Base-by-base conservation (phyloP, 1,139 yeast species). In the Taiozyma onychis region DNA sequence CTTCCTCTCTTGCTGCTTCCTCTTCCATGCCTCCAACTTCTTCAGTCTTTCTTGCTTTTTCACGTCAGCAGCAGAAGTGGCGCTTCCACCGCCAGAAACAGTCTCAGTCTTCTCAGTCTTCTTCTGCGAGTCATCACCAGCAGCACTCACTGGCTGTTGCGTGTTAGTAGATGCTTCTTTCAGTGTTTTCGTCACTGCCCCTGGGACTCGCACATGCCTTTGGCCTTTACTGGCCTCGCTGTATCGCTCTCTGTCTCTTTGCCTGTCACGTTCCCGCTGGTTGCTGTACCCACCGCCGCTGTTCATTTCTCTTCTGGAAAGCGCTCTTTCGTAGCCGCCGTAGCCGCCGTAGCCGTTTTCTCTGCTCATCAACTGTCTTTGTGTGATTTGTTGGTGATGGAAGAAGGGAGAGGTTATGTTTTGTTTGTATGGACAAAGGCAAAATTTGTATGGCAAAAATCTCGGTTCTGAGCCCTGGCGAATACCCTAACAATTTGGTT, bases 11-110 rank as follows among this genome's bases (percentile, higher is more conserved):
- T 63, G 65, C 56, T 72, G 75, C 58, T 70, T 74, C 61, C 63
- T 65, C 59, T 72, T 74, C 77, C 77, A 72, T 2, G 70, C 74
- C 39, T 69, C 72, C 6, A 73, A 54, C 54, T 67, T 70, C 53
- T 63, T 64, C 41, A 63, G 64, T 45, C 64, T 54, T 41, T 58
- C 63, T 28, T 51, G 54, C 48, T 57, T 55, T 51, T 61, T 60
- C 6, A 47, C 39, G 7, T 57, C 60, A 16, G 44, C 52, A 6
- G 26, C 52, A 26, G 44, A 50, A 24, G 43, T 24, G 39, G 53
- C 27, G 37, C 27, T 27, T 6, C 13, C 34, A 11, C 35, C 6
- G 39, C 18, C 27, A 5, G 43, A 14, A 8, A 21, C 13, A 14
- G 18, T 50, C 13, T 9, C 24, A 6, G 44, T 2, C 14, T 7